Conservation (phyloP, 1,284 basidiomycete genomes). For the Sparassis latifolia region DNA sequence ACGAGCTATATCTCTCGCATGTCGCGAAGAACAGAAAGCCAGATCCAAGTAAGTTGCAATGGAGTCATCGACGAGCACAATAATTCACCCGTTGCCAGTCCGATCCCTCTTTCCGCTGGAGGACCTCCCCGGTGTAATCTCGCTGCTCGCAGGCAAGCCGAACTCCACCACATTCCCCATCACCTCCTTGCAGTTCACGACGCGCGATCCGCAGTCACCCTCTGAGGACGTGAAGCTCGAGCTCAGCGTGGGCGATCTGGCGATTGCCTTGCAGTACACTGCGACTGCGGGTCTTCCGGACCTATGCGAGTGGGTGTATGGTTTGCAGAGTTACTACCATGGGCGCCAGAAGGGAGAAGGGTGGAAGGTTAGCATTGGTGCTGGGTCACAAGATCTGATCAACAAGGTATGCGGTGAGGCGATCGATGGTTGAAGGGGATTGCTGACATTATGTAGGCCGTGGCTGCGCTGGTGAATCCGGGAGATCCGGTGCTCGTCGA, state of each 20-base stretch:
- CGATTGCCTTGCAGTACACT: conserved; percentile 69
- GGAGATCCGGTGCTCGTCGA: conserved; percentile 85
- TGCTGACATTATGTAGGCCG: conserved; percentile 34
- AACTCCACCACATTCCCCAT: conserved; percentile 91
- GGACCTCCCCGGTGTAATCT: conserved; percentile 72
- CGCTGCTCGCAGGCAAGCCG: conserved; percentile 81
- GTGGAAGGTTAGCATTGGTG: conserved; percentile 75
- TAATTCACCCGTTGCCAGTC: conserved; percentile 12
- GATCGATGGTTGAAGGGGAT: background rate
- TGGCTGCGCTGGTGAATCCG: conserved; percentile 61
- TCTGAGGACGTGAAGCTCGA: conserved; percentile 37
- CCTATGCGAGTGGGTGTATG: conserved; percentile 61
- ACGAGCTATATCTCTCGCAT: conserved; percentile 47
- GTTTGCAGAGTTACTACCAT: conserved; percentile 63
- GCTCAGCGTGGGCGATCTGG: conserved; percentile 50
- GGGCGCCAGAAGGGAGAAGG: conserved; percentile 46
- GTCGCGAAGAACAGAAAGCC: conserved; percentile 45
- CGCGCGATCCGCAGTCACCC: conserved; percentile 36
- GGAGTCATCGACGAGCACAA: background rate
- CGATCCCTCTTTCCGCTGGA: conserved; percentile 67
- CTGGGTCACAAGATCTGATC: conserved; percentile 85
- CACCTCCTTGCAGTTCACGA: conserved; percentile 59
- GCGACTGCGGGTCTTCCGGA: conserved; percentile 66
- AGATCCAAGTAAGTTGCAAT: conserved; percentile 45
- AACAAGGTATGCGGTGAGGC: conserved; percentile 56